Percentiles rank a stretch among this genome's conserved stretches.
Evolutionary conservation across 1,139 yeast species (phyloP).

Genomic region (Candida gigantensis): DNA sequence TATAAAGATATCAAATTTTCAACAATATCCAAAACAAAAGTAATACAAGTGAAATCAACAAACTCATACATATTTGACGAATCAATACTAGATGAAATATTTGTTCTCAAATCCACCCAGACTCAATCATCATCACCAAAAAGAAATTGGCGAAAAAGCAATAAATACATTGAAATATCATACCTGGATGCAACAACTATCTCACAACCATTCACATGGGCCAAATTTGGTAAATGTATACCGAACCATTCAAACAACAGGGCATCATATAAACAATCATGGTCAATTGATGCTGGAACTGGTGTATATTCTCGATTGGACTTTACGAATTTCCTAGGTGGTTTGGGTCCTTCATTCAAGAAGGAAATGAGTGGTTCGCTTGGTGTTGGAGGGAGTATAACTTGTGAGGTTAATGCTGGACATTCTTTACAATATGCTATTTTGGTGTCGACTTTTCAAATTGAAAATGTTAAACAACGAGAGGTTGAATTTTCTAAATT

Average conservation of each 20-base stretch:
- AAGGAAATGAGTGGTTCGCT: slow-evolving; percentile 15
- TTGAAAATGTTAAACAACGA: slow-evolving; percentile 20
- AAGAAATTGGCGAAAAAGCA: no score
- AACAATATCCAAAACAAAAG: slow-evolving; percentile 1
- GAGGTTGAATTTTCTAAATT: slow-evolving; percentile 16
- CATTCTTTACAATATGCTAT: slow-evolving; percentile 26
- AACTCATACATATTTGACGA: slow-evolving; percentile 10
- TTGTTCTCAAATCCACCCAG: not conserved
- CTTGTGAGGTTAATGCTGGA: slow-evolving; percentile 24
- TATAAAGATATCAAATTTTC: slow-evolving; percentile 1
- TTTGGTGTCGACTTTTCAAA: slow-evolving; percentile 16
- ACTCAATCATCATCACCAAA: not conserved
- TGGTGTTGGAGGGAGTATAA: slow-evolving; percentile 21
- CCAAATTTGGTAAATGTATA: slow-evolving; percentile 13
- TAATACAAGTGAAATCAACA: slow-evolving; percentile 4
- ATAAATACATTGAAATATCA: not conserved
- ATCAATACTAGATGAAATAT: slow-evolving; percentile 5
- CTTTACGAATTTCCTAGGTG: slow-evolving; percentile 17
- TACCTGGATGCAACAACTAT: slow-evolving; percentile 1
- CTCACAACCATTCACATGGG: not conserved
- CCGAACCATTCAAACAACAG: slow-evolving; percentile 13
- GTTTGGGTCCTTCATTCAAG: slow-evolving; percentile 18
- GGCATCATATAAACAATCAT: slow-evolving; percentile 25
- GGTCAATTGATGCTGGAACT: slow-evolving; percentile 21
- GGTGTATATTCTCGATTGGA: slow-evolving; percentile 18